A percentile compares a stretch with the other conserved stretches of the same genome.
Evolutionary conservation across 257 asterid genomes (phyloP).

Genomic region (Striga asiatica): DNA sequence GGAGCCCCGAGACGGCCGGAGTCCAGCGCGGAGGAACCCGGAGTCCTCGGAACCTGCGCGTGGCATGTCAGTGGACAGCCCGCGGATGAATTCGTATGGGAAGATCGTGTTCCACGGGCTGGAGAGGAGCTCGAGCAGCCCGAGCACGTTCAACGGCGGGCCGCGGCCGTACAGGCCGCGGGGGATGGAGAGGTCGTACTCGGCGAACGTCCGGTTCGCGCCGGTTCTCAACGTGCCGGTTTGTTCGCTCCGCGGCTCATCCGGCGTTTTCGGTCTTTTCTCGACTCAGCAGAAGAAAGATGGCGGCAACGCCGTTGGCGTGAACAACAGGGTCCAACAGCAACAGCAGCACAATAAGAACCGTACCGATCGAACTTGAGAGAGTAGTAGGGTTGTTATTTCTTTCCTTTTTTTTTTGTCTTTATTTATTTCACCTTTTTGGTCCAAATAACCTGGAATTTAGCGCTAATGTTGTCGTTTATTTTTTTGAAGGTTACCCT

Average conservation of each 20-base stretch:
- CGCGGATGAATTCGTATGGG: slow-evolving; percentile 69
- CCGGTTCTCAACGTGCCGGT: slow-evolving; percentile 77
- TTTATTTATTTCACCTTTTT: not conserved
- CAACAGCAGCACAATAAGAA: too few relatives aligned
- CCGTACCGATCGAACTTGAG: too few relatives aligned
- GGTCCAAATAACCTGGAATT: too few relatives aligned
- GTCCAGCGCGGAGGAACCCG: slow-evolving; percentile 20
- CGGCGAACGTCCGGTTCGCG: slow-evolving; percentile 67
- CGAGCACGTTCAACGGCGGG: slow-evolving; percentile 55
- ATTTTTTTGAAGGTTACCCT: too few relatives aligned
- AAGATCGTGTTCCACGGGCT: slow-evolving; percentile 60
- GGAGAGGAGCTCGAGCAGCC: slow-evolving; percentile 82
- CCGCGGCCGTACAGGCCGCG: slow-evolving; percentile 34
- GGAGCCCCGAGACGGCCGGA: slow-evolving; percentile 26
- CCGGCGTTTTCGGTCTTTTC: slow-evolving; percentile 52
- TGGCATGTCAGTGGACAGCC: slow-evolving; percentile 55
- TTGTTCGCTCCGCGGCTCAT: not conserved
- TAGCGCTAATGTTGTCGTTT: too few relatives aligned
- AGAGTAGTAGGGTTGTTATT: too few relatives aligned
- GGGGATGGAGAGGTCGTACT: slow-evolving; percentile 75
- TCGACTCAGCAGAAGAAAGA: slow-evolving; percentile 44
- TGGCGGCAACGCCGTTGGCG: slow-evolving; percentile 2
- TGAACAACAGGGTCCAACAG: slow-evolving; percentile 11
- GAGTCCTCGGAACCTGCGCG: slow-evolving; percentile 22
- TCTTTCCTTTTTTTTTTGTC: too few relatives aligned